Evolutionary conservation across 2,329 filamentous ascomycete species (phyloP).

Genomic region (Hypoxylon sp.): DNA sequence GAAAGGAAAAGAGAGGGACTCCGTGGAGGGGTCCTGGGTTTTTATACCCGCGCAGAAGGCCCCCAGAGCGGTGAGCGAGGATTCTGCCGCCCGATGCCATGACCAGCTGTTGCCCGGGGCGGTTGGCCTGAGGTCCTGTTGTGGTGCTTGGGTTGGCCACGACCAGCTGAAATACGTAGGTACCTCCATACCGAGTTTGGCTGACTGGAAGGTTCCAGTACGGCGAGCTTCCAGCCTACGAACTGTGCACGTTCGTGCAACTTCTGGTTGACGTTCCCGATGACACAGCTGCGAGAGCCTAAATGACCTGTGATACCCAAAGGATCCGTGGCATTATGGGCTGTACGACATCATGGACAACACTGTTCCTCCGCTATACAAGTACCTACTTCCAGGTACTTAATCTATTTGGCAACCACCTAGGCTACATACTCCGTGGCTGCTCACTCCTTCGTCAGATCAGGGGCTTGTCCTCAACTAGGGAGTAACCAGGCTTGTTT

Average conservation of each 20-base stretch:
- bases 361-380: too few relatives aligned
- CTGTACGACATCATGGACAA: too few relatives aligned
- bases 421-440: too few relatives aligned
- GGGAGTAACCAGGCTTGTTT: neutral
- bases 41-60: neutral
- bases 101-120: neutral
- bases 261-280: neutral
- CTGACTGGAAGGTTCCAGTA: too few relatives aligned
- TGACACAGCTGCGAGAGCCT: too few relatives aligned
- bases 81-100: neutral
- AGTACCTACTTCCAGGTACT: too few relatives aligned
- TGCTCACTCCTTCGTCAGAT: neutral
- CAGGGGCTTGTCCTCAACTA: neutral
- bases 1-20: neutral
- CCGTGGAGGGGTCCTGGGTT: neutral
- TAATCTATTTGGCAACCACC: too few relatives aligned
- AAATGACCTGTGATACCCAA: too few relatives aligned
- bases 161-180: neutral
- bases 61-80: neutral
- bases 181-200: neutral
- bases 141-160: neutral
- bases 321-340: too few relatives aligned
- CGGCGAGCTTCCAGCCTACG: neutral
- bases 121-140: neutral
- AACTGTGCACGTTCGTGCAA: neutral